Base-by-base conservation (phyloP, 768 basidiomycete species). In the Hygrophorus pudorinus region DNA sequence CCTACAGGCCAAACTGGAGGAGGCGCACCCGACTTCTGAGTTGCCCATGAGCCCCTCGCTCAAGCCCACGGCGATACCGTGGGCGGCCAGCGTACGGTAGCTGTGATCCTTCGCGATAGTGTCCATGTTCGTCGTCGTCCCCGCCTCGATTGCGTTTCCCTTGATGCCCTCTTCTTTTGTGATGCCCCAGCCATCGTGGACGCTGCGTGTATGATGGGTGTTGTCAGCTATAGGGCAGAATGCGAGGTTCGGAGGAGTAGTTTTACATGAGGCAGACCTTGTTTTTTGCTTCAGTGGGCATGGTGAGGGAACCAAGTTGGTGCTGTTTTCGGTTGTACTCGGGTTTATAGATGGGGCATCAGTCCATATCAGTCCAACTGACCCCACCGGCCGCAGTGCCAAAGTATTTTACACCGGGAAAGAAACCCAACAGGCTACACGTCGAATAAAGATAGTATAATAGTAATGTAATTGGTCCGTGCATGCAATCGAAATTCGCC, bases 101-200 rank as follows among this genome's bases (percentile, higher is more conserved):
- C 78, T 75, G 61, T 93, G 76, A 4, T 81, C 72, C 55, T 85
- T 73, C 4, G 81, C 80, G 55, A 97, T 84, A 34, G 69, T 73
- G 62, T 93, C 88, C 93, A 97, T 96, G 66, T 85, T 79, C 8
- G 77, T 81, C 46, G 92, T 94, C 37, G 73, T 73, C 6, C 76
- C 92, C 8, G 84, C 85, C 42, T 79, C 78, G 61, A 97, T 89
- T 41, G 92, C 92, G 56, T 94, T 81, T 36, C 93, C 92, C 56
- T 90, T 81, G 47, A 74, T 75, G 28, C 83, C 84, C 29, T 73
- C 63, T 49, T 76, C 60, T 9, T 68, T 66, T 12, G 85, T 75
- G 53, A 93, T 71, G 45, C 92, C 92, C 92, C 92, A 97, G 17
- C 93, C 93, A 69, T 97, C 92, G 70, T 97, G 92, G 28, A 97